phyloP scores from a whole-genome alignment of 2,329 filamentous ascomycete species.

The Stemphylium vesicarium region DNA sequence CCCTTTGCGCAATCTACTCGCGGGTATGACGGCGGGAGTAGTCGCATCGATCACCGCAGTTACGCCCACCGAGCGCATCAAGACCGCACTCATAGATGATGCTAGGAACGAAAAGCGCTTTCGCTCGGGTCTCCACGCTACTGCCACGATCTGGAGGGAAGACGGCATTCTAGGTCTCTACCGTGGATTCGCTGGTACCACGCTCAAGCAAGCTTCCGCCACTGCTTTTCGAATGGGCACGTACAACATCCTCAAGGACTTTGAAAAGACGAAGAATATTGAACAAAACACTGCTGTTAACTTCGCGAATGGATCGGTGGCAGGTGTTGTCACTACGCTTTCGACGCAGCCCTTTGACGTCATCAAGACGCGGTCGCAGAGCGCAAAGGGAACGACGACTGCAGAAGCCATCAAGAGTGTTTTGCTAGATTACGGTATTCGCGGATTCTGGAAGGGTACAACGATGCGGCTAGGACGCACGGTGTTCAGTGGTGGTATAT shows the following conservation, averaged over 20 bases:
- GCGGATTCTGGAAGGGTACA: conserved; percentile 70
- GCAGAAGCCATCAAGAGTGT: conserved; percentile 63
- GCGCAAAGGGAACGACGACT: conserved; percentile 63
- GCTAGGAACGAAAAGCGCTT: conserved; percentile 59
- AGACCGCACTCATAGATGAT: conserved; percentile 71
- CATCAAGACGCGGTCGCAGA: conserved; percentile 69
- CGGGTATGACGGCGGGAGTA: conserved; percentile 69
- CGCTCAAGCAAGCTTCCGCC: conserved; percentile 66
- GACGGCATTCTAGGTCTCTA: conserved; percentile 64
- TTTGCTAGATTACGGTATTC: conserved; percentile 62
- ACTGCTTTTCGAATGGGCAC: conserved; percentile 68
- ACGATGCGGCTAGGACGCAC: conserved; percentile 70
- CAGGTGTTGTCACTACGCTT: conserved; percentile 66
- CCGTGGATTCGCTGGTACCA: conserved; percentile 65
- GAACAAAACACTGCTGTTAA: conserved; percentile 60
- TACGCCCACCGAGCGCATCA: conserved; percentile 71
- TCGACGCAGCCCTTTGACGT: conserved; percentile 68
- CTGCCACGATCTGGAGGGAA: conserved; percentile 57
- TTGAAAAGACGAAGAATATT: conserved; percentile 56
- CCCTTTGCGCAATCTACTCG: conserved; percentile 63
- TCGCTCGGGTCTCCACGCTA: conserved; percentile 59
- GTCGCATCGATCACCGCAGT: conserved; percentile 69
- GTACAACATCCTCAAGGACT: conserved; percentile 69
- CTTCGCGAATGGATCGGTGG: conserved; percentile 67
- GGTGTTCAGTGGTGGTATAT: conserved; percentile 69